Conservation (phyloP, 768 basidiomycete species). For the Hygrophorus pudorinus region DNA sequence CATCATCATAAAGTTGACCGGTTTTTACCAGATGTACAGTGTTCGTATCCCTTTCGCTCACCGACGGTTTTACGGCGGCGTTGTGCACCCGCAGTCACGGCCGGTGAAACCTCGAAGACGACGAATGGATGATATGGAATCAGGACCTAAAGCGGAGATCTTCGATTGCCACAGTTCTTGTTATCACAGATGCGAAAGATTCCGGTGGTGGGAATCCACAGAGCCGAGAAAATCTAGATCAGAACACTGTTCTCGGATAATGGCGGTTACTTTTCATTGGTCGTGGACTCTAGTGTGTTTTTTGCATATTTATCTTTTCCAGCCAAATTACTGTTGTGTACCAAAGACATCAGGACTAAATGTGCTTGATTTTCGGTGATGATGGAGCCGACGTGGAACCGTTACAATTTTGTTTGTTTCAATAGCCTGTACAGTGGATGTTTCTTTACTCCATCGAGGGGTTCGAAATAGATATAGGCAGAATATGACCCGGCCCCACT, state of each 20-base stretch:
- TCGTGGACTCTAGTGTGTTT: too few relatives aligned
- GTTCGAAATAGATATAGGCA: too few relatives aligned
- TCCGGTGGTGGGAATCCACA: neutral
- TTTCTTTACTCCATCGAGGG: too few relatives aligned
- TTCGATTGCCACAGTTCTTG: neutral
- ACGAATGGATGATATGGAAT: conserved; percentile 11
- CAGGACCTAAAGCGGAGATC: conserved; percentile 1
- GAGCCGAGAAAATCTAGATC: neutral
- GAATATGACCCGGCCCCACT: too few relatives aligned
- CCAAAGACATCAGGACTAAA: too few relatives aligned
- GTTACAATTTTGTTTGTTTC: too few relatives aligned
- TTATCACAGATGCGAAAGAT: neutral
- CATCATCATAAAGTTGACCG: neutral
- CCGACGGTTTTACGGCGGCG: neutral
- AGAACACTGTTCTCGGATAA: neutral
- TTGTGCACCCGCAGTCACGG: neutral
- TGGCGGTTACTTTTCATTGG: too few relatives aligned
- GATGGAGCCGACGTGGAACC: too few relatives aligned
- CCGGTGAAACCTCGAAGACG: conserved; percentile 7
- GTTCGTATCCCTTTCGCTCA: conserved; percentile 1
- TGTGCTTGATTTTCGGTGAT: too few relatives aligned
- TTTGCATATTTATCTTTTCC: too few relatives aligned
- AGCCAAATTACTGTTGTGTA: too few relatives aligned
- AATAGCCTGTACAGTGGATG: too few relatives aligned
- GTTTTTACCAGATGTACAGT: neutral